Evolutionary conservation across 176 grass and related monocot species (phyloP), one percentile per base, ranked within the genome.

Genomic region (Aegilops tauschii): DNA sequence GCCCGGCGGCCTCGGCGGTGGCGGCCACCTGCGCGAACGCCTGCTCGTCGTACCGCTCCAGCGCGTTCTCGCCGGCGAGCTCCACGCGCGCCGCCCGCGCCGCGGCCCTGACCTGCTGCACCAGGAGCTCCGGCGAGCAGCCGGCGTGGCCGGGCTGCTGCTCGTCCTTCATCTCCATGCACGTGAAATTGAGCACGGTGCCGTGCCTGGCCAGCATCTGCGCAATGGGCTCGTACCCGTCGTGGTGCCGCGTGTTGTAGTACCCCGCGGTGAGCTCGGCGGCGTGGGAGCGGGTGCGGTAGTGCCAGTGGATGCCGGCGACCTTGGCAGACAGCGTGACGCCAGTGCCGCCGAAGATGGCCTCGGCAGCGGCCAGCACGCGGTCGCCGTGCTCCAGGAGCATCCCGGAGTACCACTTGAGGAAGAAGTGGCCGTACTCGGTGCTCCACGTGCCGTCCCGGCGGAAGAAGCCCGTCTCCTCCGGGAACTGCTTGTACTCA

Each of bases 221-320:
- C 12, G 96, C 93, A 76, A 98, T 89, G 20, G 93, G 86, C 45
- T 47, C 54, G 84, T 98, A 98, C 21, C 96, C 96, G 78, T 98
- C 92, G 18, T 17, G 83, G 36, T 77, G 45, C 62, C 92, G 84
- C 31, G 96, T 98, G 90, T 98, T 98, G 88, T 96, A 96, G 84
- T 98, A 98, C 29, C 96, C 96, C 14, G 96, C 96, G 9, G 96
- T 98, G 79, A 96, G 96, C 85, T 98, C 96, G 18, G 96, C 93
- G 3, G 93, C 96, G 70, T 96, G 96, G 58, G 96, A 98, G 25
- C 92, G 88, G 30, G 91, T 94, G 9, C 88, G 69, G 82, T 98
- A 98, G 82, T 98, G 96, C 96, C 96, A 98, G 88, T 98, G 96
- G 88, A 98, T 98, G 28, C 96, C 96, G 6, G 96, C 93, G 7